phyloP scores from a whole-genome alignment of 2,329 filamentous ascomycete genomes.

The Ophiostoma sp. region DNA sequence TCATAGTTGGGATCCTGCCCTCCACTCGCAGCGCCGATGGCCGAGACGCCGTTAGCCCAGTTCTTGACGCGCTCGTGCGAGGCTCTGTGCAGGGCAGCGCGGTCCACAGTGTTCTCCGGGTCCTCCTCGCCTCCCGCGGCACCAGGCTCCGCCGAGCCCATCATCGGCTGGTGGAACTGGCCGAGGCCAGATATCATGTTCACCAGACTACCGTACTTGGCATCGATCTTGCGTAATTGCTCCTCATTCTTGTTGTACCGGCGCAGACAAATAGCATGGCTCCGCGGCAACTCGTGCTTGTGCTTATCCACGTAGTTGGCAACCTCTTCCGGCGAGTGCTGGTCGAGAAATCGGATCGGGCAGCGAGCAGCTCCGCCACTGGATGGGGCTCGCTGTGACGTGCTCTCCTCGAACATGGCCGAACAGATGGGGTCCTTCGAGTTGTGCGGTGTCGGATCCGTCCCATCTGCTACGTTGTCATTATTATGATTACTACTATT shows the following conservation, averaged over 20 bases:
- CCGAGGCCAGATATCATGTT: constrained; percentile 92
- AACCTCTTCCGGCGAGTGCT: constrained; percentile 88
- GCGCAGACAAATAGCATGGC: constrained; percentile 86
- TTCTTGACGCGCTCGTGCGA: constrained; percentile 71
- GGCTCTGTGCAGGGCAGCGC: constrained; percentile 38
- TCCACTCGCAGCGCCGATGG: constrained; percentile 35
- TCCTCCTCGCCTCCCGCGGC: constrained; percentile 5
- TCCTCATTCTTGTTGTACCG: constrained; percentile 83
- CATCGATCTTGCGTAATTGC: constrained; percentile 81
- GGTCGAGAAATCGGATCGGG: constrained; percentile 86
- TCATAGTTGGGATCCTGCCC: constrained; percentile 12
- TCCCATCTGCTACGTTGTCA: constrained; percentile 13
- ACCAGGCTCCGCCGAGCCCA: constrained; percentile 46
- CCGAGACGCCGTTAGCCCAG: constrained; percentile 74
- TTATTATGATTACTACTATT: constrained; percentile 12
- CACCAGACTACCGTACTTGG: constrained; percentile 86
- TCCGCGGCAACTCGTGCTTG: constrained; percentile 90
- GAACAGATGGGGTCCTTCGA: constrained; percentile 58
- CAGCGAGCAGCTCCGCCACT: constrained; percentile 55
- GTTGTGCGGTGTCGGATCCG: constrained; percentile 44
- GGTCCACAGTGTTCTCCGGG: constrained; percentile 14
- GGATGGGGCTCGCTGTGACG: constrained; percentile 47
- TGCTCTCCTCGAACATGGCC: constrained; percentile 56
- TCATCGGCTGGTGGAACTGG: constrained; percentile 78
- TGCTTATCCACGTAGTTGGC: constrained; percentile 91